These are phyloP conservation scores for Pseudozyma sp. DNA, from an alignment of 1,284 basidiomycete species.

Conservation along the genomic window DNA sequence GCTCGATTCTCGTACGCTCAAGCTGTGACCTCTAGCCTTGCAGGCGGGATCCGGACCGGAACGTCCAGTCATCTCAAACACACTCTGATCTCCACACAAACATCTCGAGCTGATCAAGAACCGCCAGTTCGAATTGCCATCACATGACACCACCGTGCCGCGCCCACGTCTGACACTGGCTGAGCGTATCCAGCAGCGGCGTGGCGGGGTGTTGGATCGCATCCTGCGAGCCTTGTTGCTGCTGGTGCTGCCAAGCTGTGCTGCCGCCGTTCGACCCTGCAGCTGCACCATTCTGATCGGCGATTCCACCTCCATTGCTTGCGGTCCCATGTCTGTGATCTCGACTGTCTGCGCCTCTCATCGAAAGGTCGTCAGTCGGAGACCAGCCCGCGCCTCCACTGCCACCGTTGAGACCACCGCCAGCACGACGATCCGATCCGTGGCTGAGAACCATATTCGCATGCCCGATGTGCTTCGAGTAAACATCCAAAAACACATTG, in stretches of 20 bases:
- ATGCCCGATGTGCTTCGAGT: slow-evolving; percentile 40
- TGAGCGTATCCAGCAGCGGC: slow-evolving; percentile 34
- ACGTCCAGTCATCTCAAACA: too few species aligned
- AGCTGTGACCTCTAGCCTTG: too few species aligned
- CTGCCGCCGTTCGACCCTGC: neutral
- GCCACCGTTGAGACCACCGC: neutral
- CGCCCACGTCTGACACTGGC: slow-evolving; percentile 36
- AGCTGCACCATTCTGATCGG: neutral
- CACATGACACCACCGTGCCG: slow-evolving; percentile 25
- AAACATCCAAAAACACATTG: slow-evolving; percentile 37
- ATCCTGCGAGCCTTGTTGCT: neutral
- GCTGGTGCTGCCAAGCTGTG: slow-evolving; percentile 6
- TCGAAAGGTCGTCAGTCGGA: slow-evolving; percentile 7
- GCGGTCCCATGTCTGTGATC: slow-evolving; percentile 1
- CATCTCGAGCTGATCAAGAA: too few species aligned
- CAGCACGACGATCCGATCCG: neutral
- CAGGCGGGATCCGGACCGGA: too few species aligned
- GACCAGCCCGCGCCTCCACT: slow-evolving; percentile 16
- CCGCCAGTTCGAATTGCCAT: neutral
- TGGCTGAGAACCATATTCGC: slow-evolving; percentile 43
- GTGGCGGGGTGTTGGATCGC: slow-evolving; percentile 33
- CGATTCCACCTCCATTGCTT: neutral
- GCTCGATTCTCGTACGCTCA: too few species aligned
- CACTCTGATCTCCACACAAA: too few species aligned
- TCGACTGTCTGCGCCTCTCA: neutral